Percentiles rank a stretch among this genome's conserved stretches.
phyloP scores from a whole-genome alignment of 2,329 filamentous ascomycete genomes.

The Proliferodiscus dingleyae region DNA sequence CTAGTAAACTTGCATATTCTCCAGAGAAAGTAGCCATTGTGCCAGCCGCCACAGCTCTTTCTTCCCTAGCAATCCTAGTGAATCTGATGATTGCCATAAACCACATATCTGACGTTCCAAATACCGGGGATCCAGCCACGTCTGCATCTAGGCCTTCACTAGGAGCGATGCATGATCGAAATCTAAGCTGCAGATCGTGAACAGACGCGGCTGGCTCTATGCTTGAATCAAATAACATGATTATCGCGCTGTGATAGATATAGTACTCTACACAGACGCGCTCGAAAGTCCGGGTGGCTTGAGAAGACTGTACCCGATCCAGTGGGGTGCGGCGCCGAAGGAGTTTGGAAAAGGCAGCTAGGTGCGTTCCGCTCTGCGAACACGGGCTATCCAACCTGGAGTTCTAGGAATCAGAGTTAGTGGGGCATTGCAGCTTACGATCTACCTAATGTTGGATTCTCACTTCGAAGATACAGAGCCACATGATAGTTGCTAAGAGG shows the following conservation, averaged over 20 bases:
- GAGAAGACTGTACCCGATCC: background rate
- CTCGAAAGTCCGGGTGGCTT: background rate
- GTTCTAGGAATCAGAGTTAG: too few species aligned
- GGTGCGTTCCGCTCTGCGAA: background rate
- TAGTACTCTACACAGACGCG: conserved; percentile 1
- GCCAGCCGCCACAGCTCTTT: background rate
- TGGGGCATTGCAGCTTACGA: background rate
- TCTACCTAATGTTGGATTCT: background rate
- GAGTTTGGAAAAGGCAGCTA: background rate
- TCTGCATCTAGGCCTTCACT: background rate
- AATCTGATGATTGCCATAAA: background rate
- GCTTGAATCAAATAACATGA: background rate
- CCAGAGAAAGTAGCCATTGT: background rate
- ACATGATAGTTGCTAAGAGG: background rate
- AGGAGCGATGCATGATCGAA: background rate
- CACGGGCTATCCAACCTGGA: background rate
- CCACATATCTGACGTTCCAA: background rate
- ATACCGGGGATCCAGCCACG: background rate
- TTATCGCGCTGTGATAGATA: conserved; percentile 1
- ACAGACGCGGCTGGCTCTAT: background rate
- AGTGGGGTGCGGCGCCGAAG: background rate
- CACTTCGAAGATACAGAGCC: background rate
- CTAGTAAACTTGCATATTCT: background rate
- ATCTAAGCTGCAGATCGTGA: background rate
- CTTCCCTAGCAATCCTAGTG: background rate